These are phyloP conservation scores for Ascochyta lentis DNA, from an alignment of 2,329 filamentous ascomycete species.

Conservation along the genomic window DNA sequence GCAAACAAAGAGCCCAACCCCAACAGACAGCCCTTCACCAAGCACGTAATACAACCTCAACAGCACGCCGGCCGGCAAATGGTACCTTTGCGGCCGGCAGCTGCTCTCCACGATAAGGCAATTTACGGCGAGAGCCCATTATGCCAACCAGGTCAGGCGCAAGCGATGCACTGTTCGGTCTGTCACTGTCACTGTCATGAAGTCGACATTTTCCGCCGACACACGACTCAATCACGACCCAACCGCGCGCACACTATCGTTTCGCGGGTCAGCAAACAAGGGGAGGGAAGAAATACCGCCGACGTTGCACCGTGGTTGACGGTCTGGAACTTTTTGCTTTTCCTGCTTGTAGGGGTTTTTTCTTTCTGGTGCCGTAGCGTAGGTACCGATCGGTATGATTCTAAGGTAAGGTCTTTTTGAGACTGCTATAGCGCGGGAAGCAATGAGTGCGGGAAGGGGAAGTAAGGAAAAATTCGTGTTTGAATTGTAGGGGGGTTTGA, in stretches of 20 bases:
- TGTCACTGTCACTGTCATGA: constrained; percentile 12
- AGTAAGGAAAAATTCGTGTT: too few species aligned
- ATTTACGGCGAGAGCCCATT: neutral
- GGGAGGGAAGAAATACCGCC: neutral
- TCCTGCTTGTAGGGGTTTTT: too few species aligned
- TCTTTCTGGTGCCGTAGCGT: too few species aligned
- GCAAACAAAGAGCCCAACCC: too few species aligned
- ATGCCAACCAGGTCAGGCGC: constrained; percentile 6
- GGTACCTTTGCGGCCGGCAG: neutral
- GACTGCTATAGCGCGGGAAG: too few species aligned
- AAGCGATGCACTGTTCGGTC: constrained; percentile 1
- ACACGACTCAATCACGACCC: constrained; percentile 1
- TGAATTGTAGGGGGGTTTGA: too few species aligned
- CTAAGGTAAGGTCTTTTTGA: too few species aligned
- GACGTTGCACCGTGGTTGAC: neutral
- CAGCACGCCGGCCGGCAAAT: constrained; percentile 3
- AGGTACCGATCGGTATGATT: too few species aligned
- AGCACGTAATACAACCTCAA: constrained; percentile 7
- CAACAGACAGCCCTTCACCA: neutral
- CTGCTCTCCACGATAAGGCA: constrained; percentile 2
- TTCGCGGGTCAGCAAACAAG: constrained; percentile 5
- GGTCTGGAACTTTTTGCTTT: neutral
- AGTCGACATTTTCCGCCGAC: neutral
- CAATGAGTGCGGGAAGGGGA: too few species aligned
- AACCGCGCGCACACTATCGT: constrained; percentile 1